A percentile compares a stretch with the other conserved stretches of the same genome.
Evolutionary conservation across 2,329 filamentous ascomycete genomes (phyloP).

Genomic region (Triangularia setosa): DNA sequence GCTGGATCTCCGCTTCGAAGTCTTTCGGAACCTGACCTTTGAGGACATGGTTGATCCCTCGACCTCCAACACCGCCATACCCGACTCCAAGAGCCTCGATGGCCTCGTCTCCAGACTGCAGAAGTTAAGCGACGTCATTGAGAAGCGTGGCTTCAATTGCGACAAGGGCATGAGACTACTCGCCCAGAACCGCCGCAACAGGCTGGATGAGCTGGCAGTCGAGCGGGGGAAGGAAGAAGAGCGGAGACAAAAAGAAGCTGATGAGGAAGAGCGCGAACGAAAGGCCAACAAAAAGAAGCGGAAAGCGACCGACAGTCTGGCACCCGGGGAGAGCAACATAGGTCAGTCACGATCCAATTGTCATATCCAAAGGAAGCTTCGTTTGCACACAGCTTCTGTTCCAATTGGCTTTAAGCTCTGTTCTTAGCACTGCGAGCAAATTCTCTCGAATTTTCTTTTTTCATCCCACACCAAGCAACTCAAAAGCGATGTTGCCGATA

Average conservation of each 20-base stretch:
- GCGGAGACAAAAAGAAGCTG: conserved; percentile 45
- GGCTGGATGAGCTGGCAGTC: conserved; percentile 48
- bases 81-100: conserved; percentile 61
- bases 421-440: background rate
- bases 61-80: conserved; percentile 54
- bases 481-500: background rate
- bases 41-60: conserved; percentile 67
- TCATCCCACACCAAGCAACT: conserved; percentile 3
- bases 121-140: conserved; percentile 61
- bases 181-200: conserved; percentile 60
- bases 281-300: conserved; percentile 73
- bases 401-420: background rate
- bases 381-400: background rate
- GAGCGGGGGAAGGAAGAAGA: conserved; percentile 48
- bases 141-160: conserved; percentile 63
- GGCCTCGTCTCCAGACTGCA: conserved; percentile 61
- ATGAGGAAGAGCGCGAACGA: conserved; percentile 43
- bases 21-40: conserved; percentile 57
- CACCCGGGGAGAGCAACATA: conserved; percentile 48
- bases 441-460: background rate
- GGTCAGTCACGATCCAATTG: conserved; percentile 27
- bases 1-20: conserved; percentile 59
- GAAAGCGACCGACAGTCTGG: conserved; percentile 61
- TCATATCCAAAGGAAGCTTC: background rate
- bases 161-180: conserved; percentile 71